phyloP scores from a whole-genome alignment of 2,329 filamentous ascomycete species.

The Phoma sp. region DNA sequence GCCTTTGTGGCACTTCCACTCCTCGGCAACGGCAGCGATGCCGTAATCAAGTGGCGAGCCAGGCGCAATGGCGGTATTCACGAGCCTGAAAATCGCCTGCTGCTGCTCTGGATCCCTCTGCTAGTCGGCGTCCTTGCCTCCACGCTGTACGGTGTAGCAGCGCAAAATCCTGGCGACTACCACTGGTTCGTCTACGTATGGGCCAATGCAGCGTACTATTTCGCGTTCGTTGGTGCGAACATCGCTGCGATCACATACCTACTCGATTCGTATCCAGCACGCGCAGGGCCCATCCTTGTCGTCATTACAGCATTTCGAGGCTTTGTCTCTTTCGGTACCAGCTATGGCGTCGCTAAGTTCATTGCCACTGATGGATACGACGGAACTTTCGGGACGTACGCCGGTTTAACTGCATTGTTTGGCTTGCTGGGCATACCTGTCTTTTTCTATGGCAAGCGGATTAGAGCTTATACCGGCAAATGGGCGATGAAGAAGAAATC shows the following conservation, averaged over 20 bases:
- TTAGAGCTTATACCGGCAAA: constrained; percentile 39
- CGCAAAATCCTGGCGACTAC: constrained; percentile 41
- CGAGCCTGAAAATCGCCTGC: constrained; percentile 51
- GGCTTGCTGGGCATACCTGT: constrained; percentile 40
- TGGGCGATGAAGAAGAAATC: constrained; percentile 31
- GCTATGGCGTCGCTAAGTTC: constrained; percentile 49
- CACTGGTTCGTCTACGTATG: constrained; percentile 49
- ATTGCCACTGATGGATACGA: constrained; percentile 43
- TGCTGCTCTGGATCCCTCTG: constrained; percentile 50
- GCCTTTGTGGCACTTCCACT: constrained; percentile 37
- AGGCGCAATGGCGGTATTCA: constrained; percentile 45
- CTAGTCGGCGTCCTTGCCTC: constrained; percentile 37
- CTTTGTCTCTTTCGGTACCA: constrained; percentile 55
- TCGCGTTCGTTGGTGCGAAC: constrained; percentile 53
- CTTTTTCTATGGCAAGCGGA: constrained; percentile 43
- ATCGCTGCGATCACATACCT: constrained; percentile 56
- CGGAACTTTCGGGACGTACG: constrained; percentile 43
- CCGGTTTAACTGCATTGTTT: constrained; percentile 38
- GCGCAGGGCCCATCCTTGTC: constrained; percentile 53
- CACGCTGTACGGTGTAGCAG: constrained; percentile 32
- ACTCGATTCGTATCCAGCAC: constrained; percentile 55
- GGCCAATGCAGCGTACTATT: constrained; percentile 42
- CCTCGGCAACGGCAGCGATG: constrained; percentile 37
- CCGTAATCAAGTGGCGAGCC: constrained; percentile 46
- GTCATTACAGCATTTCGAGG: constrained; percentile 57